A percentile compares a stretch with the other conserved stretches of the same genome.
phyloP scores from a whole-genome alignment of 2,329 filamentous ascomycete genomes.

The Aspergillus novoparasiticus region DNA sequence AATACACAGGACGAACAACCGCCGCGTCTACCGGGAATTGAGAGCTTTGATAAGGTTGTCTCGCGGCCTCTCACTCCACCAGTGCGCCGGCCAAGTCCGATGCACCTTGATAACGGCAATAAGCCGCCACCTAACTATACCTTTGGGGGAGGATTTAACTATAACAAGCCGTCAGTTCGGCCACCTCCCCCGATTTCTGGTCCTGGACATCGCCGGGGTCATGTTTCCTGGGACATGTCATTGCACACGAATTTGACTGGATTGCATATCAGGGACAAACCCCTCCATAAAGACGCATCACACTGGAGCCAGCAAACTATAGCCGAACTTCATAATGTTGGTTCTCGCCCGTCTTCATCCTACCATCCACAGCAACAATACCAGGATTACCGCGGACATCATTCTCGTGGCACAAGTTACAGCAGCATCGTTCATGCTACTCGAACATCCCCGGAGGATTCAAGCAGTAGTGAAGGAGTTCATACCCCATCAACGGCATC shows the following conservation, averaged over 20 bases:
- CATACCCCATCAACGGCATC: constrained; percentile 50
- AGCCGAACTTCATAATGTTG: constrained; percentile 43
- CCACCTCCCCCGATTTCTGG: constrained; percentile 47
- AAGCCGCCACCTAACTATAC: constrained; percentile 33
- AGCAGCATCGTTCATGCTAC: constrained; percentile 30
- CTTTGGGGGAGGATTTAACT: constrained; percentile 40
- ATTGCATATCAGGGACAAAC: constrained; percentile 44
- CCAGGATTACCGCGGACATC: constrained; percentile 31
- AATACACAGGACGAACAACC: constrained; percentile 58
- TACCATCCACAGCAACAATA: constrained; percentile 36
- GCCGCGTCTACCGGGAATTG: constrained; percentile 81
- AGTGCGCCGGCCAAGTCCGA: constrained; percentile 70
- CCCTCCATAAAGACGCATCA: constrained; percentile 38
- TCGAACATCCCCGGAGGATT: constrained; percentile 51
- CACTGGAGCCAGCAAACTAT: constrained; percentile 50
- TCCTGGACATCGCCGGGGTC: constrained; percentile 47
- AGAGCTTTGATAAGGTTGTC: constrained; percentile 80
- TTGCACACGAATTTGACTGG: constrained; percentile 48
- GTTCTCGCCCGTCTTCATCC: constrained; percentile 37
- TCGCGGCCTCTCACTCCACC: constrained; percentile 62
- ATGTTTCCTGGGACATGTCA: constrained; percentile 53
- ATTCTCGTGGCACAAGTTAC: constrained; percentile 26
- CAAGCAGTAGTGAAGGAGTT: constrained; percentile 52
- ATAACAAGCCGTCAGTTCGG: constrained; percentile 35
- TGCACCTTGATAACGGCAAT: constrained; percentile 68